Evolutionary conservation across 768 basidiomycete genomes (phyloP).

Genomic region (Mycena metata): DNA sequence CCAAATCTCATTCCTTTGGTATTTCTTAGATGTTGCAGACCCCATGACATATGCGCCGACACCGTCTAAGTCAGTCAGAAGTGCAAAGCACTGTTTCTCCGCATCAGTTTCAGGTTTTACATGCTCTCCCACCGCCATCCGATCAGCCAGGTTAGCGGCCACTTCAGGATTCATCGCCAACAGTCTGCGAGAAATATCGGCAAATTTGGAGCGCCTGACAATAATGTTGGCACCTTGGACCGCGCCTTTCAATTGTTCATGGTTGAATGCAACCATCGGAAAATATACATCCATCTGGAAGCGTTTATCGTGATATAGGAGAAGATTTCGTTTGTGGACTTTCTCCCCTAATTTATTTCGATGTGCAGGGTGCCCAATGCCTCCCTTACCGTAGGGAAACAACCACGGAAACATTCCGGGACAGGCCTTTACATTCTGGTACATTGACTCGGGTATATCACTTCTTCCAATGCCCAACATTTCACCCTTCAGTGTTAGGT

Average conservation of each 20-base stretch:
- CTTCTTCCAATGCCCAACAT: background rate
- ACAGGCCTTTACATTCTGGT: too few relatives aligned
- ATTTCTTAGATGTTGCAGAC: conserved; percentile 46
- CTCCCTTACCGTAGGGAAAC: conserved; percentile 54
- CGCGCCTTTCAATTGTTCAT: conserved; percentile 52
- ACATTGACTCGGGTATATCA: conserved; percentile 18
- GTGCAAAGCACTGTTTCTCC: conserved; percentile 51
- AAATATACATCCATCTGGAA: conserved; percentile 48
- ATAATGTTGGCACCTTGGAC: conserved; percentile 46
- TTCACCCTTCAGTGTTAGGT: background rate
- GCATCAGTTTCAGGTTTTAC: conserved; percentile 44
- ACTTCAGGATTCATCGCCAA: conserved; percentile 42
- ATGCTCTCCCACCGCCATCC: conserved; percentile 44
- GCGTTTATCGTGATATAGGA: conserved; percentile 50
- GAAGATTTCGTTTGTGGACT: conserved; percentile 41
- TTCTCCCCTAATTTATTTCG: conserved; percentile 31
- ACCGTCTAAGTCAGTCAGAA: conserved; percentile 52
- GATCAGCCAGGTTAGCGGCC: conserved; percentile 35
- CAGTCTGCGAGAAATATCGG: conserved; percentile 41
- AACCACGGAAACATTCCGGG: conserved; percentile 58
- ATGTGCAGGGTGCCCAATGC: conserved; percentile 38
- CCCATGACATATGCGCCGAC: conserved; percentile 49
- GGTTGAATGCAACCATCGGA: conserved; percentile 56
- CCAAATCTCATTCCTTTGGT: conserved; percentile 50
- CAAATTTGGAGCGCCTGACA: conserved; percentile 45